Base-by-base conservation (phyloP, 2,329 filamentous ascomycete species). In the Talaromyces marneffei region DNA sequence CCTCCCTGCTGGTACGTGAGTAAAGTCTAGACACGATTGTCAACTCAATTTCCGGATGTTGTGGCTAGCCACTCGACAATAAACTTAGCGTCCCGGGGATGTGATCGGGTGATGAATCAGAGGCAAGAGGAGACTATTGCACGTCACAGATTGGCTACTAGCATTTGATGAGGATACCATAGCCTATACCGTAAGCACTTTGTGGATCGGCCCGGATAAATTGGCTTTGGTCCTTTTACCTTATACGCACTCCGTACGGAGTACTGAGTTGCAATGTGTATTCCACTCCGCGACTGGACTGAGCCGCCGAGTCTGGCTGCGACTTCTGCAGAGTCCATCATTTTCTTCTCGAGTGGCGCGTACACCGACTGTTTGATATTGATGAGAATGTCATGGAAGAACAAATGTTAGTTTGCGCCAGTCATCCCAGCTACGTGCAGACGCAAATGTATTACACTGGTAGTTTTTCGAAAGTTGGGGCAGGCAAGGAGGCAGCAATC, bases 171-270 rank as follows among this genome's bases (percentile, higher is more conserved):
- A 52, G 9, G 12, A 33, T 52, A 14, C n/a, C 29, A 52, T 52
- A 52, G 48, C 48, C 48, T 52, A 23, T 52, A 35, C 5, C 14
- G n/a, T 35, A 52, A 52, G 18, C 4, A 52, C 9, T n/a, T n/a
- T 18, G 35, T 53, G 31, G 31, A 53, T 53, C 31, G 50, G 27
- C 52, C 52, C 52, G 52, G 52, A 55, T 55, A 55, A 55, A 55
- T 37, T 55, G 10, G 16, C 50, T 37, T 50, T 46, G 3, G 23
- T 52, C 4, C 29, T 25, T 39, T 25, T 25, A 27, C 52, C 52
- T 55, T 16, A 39, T 37, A 25, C 14, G 20, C n/a, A n/a, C n/a
- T n/a, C n/a, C n/a, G n/a, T n/a, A n/a, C n/a, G n/a, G n/a, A n/a
- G n/a, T 40, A 29, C 16, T 37, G 33, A 40, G 7, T 2, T 40